phyloP scores from a whole-genome alignment of 2,329 filamentous ascomycete genomes.

The Calonectria hongkongensis region DNA sequence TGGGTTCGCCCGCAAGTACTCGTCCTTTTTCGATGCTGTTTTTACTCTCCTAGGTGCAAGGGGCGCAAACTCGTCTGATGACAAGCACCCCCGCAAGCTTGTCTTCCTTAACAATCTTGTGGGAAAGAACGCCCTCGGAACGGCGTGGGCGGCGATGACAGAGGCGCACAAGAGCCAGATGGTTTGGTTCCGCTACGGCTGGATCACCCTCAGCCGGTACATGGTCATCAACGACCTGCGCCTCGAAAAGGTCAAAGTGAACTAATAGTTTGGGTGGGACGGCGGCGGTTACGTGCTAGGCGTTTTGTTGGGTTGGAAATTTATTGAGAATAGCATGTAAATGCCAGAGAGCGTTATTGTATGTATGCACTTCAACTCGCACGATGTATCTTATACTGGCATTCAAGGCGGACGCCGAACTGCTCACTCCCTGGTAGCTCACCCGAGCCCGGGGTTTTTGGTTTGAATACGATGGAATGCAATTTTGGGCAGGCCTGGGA shows the following conservation, averaged over 20 bases:
- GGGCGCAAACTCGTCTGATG: constrained; percentile 58
- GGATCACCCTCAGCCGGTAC: constrained; percentile 93
- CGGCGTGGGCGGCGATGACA: constrained; percentile 91
- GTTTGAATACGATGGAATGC: not conserved
- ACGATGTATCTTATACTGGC: constrained; percentile 6
- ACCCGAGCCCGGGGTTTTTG: not conserved
- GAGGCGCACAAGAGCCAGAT: constrained; percentile 95
- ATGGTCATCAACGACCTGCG: constrained; percentile 95
- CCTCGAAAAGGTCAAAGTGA: constrained; percentile 64
- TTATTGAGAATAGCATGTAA: constrained; percentile 3
- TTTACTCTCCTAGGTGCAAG: constrained; percentile 75
- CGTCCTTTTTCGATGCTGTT: constrained; percentile 84
- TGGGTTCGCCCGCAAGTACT: constrained; percentile 86
- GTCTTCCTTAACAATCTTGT: constrained; percentile 84
- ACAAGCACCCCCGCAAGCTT: constrained; percentile 72
- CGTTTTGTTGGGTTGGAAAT: not conserved
- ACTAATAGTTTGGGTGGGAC: not conserved
- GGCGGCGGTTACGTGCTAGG: not conserved
- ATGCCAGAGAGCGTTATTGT: constrained; percentile 1
- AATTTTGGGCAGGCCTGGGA: not conserved
- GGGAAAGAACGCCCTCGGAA: constrained; percentile 69
- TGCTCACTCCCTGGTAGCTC: not conserved
- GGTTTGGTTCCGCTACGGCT: constrained; percentile 98
- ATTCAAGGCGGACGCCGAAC: not conserved
- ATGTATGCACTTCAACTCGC: constrained; percentile 1